Conservation (phyloP, 1,139 yeast genomes). For the Candida pseudoviswanathii region DNA sequence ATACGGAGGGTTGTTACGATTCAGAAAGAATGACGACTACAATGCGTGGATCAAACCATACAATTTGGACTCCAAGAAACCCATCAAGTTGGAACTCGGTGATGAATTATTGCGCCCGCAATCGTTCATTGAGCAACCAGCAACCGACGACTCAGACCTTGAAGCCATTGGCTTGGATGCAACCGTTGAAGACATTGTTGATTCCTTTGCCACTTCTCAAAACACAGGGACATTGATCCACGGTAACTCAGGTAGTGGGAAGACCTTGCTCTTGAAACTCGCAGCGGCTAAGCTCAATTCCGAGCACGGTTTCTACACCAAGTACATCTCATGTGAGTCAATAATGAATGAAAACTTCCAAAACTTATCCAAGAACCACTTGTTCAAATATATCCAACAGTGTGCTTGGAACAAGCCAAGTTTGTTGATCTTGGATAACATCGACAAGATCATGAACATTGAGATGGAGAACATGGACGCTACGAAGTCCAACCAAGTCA, state of each 20-base stretch:
- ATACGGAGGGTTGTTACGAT: conserved; percentile 62
- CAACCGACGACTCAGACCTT: conserved; percentile 14
- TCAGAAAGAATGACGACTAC: conserved; percentile 48
- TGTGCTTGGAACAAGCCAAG: conserved; percentile 85
- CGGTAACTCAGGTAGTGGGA: conserved; percentile 85
- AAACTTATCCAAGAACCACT: conserved; percentile 42
- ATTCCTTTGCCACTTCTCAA: conserved; percentile 47
- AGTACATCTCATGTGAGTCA: conserved; percentile 54
- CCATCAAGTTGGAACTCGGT: conserved; percentile 51
- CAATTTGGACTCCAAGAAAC: conserved; percentile 24
- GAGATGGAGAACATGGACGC: conserved; percentile 73
- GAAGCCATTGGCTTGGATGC: conserved; percentile 62
- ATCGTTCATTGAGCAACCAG: conserved; percentile 40
- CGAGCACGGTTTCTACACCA: conserved; percentile 43
- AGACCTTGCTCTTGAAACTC: conserved; percentile 54
- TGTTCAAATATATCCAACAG: conserved; percentile 56
- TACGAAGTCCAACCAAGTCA: conserved; percentile 57
- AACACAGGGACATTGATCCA: conserved; percentile 58
- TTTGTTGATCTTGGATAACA: conserved; percentile 72
- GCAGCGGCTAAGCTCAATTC: conserved; percentile 38
- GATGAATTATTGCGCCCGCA: conserved; percentile 53
- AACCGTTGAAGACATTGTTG: conserved; percentile 42
- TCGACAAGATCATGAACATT: conserved; percentile 75
- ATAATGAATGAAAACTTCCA: conserved; percentile 51
- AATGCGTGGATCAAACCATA: conserved; percentile 49